Percentiles rank a stretch among this genome's conserved stretches.
Evolutionary conservation across 306 rosid species (phyloP).

Genomic region (Fragaria iinumae): DNA sequence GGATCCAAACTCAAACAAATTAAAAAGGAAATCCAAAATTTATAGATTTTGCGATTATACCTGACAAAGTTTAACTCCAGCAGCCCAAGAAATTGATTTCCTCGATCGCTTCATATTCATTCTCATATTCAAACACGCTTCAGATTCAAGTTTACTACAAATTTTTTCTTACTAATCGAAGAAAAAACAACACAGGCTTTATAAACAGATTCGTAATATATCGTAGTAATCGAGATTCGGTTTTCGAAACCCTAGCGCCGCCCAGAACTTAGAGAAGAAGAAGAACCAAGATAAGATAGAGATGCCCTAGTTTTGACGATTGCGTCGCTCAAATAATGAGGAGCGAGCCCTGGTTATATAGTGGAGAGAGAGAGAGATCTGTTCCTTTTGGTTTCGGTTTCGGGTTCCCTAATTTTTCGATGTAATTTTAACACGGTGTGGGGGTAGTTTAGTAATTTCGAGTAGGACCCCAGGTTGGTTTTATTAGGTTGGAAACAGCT

Average conservation of each 20-base stretch:
- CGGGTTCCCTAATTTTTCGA: background rate
- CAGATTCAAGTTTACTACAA: constrained; percentile 10
- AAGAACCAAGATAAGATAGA: background rate
- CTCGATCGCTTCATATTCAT: constrained; percentile 72
- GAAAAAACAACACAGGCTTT: background rate
- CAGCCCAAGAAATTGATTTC: constrained; percentile 76
- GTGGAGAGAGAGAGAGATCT: background rate
- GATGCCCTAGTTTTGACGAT: background rate
- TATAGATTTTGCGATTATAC: constrained; percentile 50
- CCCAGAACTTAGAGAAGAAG: background rate
- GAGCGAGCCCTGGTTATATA: background rate
- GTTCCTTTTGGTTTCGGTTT: background rate
- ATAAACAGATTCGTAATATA: background rate
- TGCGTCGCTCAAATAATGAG: background rate
- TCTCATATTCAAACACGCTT: constrained; percentile 35
- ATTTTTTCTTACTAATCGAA: background rate
- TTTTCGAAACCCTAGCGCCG: background rate
- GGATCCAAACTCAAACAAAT: background rate
- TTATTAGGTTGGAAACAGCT: background rate
- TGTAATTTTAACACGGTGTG: background rate
- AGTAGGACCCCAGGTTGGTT: background rate
- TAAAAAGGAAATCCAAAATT: constrained; percentile 2
- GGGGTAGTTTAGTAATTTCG: background rate
- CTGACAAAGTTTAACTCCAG: constrained; percentile 66
- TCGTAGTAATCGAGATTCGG: background rate